phyloP scores from a whole-genome alignment of 2,329 filamentous ascomycete genomes.

The Colletotrichum sidae region DNA sequence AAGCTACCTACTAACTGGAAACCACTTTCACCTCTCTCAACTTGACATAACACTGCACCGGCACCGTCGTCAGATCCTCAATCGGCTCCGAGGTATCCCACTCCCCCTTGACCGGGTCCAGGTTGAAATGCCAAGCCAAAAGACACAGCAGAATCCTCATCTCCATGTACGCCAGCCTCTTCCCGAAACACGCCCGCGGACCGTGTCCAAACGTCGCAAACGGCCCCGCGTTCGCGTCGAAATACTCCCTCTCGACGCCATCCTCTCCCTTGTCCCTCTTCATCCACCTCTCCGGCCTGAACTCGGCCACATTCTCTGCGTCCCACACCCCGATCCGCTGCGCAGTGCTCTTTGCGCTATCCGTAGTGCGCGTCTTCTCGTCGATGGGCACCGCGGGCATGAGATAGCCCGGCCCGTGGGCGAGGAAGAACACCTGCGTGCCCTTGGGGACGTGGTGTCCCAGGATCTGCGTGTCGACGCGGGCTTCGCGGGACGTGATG shows the following conservation, averaged over 20 bases:
- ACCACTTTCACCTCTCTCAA: constrained; percentile 29
- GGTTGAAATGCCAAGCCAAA: constrained; percentile 43
- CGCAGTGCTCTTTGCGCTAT: neutral
- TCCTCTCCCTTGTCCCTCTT: constrained; percentile 20
- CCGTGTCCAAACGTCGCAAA: constrained; percentile 42
- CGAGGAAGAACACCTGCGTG: constrained; percentile 36
- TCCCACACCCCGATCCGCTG: constrained; percentile 24
- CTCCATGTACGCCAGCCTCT: constrained; percentile 44
- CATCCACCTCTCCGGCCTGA: constrained; percentile 41
- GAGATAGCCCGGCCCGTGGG: constrained; percentile 31
- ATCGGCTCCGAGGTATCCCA: constrained; percentile 39
- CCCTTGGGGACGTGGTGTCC: constrained; percentile 43
- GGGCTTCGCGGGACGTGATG: constrained; percentile 41
- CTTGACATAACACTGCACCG: constrained; percentile 44
- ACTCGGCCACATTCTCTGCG: constrained; percentile 29
- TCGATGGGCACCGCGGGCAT: constrained; percentile 11
- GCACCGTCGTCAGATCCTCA: constrained; percentile 43
- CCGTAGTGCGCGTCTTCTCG: constrained; percentile 37
- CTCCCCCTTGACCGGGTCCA: constrained; percentile 34
- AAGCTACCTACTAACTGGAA: neutral
- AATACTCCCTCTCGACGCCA: constrained; percentile 34
- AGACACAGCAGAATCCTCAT: constrained; percentile 42
- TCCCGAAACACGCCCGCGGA: constrained; percentile 43
- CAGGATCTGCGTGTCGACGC: constrained; percentile 42
- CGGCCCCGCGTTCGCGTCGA: constrained; percentile 42